Conservation (phyloP, 345 rosid genomes). For the Acer negundo region DNA sequence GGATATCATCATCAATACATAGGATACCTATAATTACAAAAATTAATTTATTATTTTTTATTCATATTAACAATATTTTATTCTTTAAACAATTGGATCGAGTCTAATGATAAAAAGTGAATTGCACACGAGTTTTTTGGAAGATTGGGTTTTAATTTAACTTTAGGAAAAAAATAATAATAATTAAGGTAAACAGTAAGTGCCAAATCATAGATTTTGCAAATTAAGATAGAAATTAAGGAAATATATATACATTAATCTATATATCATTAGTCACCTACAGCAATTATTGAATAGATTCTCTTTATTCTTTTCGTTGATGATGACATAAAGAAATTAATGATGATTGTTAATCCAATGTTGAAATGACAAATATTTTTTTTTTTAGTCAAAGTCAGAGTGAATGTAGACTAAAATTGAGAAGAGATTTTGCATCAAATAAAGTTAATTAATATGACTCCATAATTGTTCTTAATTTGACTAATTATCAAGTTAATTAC, state of each 20-base stretch:
- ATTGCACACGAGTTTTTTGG: background rate
- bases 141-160: background rate
- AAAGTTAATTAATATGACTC: background rate
- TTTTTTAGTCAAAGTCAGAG: background rate
- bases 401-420: background rate
- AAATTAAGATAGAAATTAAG: background rate
- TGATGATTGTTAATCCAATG: background rate
- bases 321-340: background rate
- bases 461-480: background rate
- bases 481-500: background rate
- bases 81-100: too few relatives aligned
- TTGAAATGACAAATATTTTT: background rate
- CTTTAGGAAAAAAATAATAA: background rate
- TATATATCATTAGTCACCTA: background rate
- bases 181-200: background rate
- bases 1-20: too few relatives aligned
- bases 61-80: too few relatives aligned
- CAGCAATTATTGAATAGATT: background rate
- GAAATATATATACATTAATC: background rate
- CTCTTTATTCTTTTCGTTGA: background rate
- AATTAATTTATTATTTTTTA: too few relatives aligned
- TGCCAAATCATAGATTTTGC: background rate
- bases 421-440: constrained; percentile 1
- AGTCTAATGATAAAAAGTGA: background rate
- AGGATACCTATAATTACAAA: too few relatives aligned